Conservation (phyloP, 202 grass and related monocot genomes). For the Eragrostis tef region DNA sequence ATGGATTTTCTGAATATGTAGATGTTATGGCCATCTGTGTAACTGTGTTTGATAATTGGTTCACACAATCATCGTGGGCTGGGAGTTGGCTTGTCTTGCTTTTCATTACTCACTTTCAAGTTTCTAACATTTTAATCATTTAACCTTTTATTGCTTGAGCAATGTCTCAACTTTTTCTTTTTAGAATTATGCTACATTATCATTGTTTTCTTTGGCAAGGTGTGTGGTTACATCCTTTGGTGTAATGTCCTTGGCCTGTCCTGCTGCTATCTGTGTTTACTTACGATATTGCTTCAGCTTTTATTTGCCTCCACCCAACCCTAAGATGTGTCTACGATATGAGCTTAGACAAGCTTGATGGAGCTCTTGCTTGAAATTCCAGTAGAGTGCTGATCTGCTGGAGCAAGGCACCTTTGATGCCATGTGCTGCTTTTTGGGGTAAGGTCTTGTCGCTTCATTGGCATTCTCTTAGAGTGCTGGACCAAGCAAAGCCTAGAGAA, state of each 20-base stretch:
- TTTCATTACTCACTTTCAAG: constrained; percentile 36
- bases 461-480: constrained; percentile 3
- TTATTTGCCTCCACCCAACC: constrained; percentile 24
- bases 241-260: not conserved
- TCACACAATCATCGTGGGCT: not conserved
- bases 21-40: constrained; percentile 28
- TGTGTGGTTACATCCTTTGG: not conserved
- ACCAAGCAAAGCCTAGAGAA: constrained; percentile 29
- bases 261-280: constrained; percentile 12
- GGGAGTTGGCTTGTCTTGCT: constrained; percentile 25
- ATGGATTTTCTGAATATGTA: constrained; percentile 1
- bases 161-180: not conserved
- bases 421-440: not conserved
- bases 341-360: not conserved
- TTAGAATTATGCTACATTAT: not conserved
- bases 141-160: not conserved
- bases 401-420: not conserved
- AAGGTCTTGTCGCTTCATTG: not conserved
- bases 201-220: not conserved
- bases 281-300: constrained; percentile 27
- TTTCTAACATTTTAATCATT: not conserved
- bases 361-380: constrained; percentile 2
- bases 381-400: not conserved
- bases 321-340: no score
- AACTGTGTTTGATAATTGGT: constrained; percentile 28